Percentiles rank a stretch among this genome's conserved stretches.
Evolutionary conservation across 305 asterid species (phyloP).

Genomic region (Striga hermonthica): DNA sequence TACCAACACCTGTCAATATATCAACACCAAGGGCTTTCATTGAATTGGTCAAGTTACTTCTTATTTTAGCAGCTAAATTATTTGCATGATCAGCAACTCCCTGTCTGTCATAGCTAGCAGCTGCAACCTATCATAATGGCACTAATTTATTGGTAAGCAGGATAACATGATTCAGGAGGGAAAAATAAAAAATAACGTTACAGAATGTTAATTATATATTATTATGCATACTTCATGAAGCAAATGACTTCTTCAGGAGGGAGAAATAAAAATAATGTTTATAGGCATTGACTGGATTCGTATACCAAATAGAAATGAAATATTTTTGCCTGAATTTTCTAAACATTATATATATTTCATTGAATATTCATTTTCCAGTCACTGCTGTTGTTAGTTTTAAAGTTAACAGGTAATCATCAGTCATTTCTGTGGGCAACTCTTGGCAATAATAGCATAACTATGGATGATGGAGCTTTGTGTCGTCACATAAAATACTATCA

Average conservation of each 20-base stretch:
- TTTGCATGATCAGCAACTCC: conserved; percentile 98
- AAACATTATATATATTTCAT: neutral
- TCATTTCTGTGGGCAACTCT: neutral
- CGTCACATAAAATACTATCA: conserved; percentile 5
- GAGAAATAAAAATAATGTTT: no score
- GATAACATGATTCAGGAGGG: conserved; percentile 11
- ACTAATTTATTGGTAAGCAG: conserved; percentile 27
- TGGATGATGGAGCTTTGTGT: neutral
- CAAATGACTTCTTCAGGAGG: neutral
- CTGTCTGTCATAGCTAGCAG: conserved; percentile 94
- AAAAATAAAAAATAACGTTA: conserved; percentile 4
- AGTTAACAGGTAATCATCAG: conserved; percentile 18
- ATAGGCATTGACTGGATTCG: neutral
- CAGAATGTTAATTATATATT: conserved; percentile 11
- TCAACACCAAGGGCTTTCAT: conserved; percentile 91
- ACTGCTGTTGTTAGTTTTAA: conserved; percentile 7
- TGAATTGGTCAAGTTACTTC: conserved; percentile 89
- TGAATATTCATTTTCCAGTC: conserved; percentile 9
- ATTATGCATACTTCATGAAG: conserved; percentile 2
- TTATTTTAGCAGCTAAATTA: conserved; percentile 85
- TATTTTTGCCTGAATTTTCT: neutral
- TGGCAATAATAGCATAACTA: conserved; percentile 14
- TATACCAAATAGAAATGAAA: neutral
- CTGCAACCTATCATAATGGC: conserved; percentile 65
- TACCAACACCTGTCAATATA: conserved; percentile 86